A percentile compares a stretch with the other conserved stretches of the same genome.
These are phyloP conservation scores for Aureobasidium sp. DNA, from an alignment of 2,329 filamentous ascomycete species.

Conservation along the genomic window DNA sequence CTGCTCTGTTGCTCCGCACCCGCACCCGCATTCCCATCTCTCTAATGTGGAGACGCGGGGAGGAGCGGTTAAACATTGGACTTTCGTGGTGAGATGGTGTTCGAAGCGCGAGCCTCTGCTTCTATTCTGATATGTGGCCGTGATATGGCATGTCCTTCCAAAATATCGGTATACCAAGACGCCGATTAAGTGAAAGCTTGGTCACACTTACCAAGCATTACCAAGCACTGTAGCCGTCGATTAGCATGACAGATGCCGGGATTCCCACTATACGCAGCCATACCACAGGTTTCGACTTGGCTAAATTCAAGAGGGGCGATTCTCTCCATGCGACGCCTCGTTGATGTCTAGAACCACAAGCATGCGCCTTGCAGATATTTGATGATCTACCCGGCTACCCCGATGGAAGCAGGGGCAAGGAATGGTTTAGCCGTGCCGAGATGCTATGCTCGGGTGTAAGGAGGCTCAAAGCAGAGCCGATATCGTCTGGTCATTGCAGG, in stretches of 20 bases:
- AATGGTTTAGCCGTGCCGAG: conserved; percentile 1
- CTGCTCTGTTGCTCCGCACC: background rate
- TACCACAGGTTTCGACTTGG: background rate
- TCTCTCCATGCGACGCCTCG: background rate
- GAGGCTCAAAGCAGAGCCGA: background rate
- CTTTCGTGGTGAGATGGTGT: background rate
- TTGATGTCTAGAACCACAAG: background rate
- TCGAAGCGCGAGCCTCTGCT: background rate
- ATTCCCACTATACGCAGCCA: background rate
- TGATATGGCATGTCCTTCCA: background rate
- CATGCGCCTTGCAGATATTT: background rate
- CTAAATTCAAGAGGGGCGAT: conserved; percentile 9
- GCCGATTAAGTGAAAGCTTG: background rate
- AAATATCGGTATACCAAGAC: background rate
- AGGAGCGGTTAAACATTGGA: conserved; percentile 1
- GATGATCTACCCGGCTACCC: background rate
- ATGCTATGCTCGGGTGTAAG: background rate
- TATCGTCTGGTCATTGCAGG: background rate
- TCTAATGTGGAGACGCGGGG: conserved; percentile 3
- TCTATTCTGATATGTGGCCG: background rate
- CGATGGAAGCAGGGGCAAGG: conserved; percentile 1
- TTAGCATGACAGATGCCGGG: background rate
- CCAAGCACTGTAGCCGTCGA: conserved; percentile 1
- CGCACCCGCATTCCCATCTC: background rate
- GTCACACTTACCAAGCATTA: background rate